A percentile compares a stretch with the other conserved stretches of the same genome.
Conservation (phyloP, 306 rosid species). For the Vigna nakashimae region DNA sequence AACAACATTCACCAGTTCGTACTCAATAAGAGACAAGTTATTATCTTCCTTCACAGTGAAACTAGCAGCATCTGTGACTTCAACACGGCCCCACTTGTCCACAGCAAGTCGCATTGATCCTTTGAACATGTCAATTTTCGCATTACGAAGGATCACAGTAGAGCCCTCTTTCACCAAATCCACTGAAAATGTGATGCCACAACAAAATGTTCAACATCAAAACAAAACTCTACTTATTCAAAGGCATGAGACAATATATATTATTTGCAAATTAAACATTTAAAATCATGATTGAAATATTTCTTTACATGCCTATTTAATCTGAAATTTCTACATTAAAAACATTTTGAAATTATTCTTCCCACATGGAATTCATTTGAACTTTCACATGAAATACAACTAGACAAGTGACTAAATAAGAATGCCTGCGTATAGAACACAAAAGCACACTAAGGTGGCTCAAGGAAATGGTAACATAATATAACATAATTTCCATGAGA, state of each 20-base stretch:
- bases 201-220: neutral
- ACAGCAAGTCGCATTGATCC: constrained; percentile 84
- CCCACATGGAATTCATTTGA: constrained; percentile 27
- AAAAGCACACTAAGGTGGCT: neutral
- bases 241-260: neutral
- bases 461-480: constrained; percentile 8
- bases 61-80: constrained; percentile 64
- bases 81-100: constrained; percentile 81
- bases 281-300: neutral
- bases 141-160: constrained; percentile 66
- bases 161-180: constrained; percentile 70
- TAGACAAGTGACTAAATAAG: neutral
- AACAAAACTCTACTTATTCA: constrained; percentile 15
- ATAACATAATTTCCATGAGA: neutral
- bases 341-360: neutral
- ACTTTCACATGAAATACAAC: constrained; percentile 16
- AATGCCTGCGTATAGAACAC: neutral
- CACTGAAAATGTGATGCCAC: constrained; percentile 50
- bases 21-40: constrained; percentile 73
- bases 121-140: constrained; percentile 75
- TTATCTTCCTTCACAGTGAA: constrained; percentile 75
- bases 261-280: neutral
- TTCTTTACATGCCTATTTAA: neutral
- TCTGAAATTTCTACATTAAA: neutral
- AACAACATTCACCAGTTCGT: constrained; percentile 72